These are phyloP conservation scores for Pseudogymnoascus sp. DNA, from an alignment of 2,329 filamentous ascomycete genomes.

Conservation along the genomic window DNA sequence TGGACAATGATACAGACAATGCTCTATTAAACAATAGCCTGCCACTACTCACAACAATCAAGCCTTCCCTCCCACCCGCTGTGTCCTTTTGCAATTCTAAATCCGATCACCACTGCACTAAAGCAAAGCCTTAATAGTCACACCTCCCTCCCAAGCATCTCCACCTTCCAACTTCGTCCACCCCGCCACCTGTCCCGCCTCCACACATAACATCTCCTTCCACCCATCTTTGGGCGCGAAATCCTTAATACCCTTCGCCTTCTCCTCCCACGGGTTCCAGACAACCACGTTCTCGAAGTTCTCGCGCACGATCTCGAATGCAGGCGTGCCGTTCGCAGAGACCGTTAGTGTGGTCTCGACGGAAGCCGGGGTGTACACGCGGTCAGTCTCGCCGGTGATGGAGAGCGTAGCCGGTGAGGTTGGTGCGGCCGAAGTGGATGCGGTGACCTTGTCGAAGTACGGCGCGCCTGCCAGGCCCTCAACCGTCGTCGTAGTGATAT, in stretches of 20 bases:
- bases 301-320: slow-evolving; percentile 70
- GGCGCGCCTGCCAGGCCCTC: slow-evolving; percentile 66
- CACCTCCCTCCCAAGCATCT: slow-evolving; percentile 54
- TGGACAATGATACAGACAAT: slow-evolving; percentile 4
- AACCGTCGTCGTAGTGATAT: slow-evolving; percentile 66
- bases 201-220: slow-evolving; percentile 89
- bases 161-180: slow-evolving; percentile 83
- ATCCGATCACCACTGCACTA: not conserved
- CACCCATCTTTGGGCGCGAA: slow-evolving; percentile 85
- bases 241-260: slow-evolving; percentile 72
- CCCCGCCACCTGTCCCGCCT: slow-evolving; percentile 72
- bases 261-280: slow-evolving; percentile 94
- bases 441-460: slow-evolving; percentile 79
- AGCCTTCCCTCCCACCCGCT: not conserved
- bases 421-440: slow-evolving; percentile 43
- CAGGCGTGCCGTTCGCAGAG: slow-evolving; percentile 50
- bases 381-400: slow-evolving; percentile 70
- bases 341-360: slow-evolving; percentile 54
- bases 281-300: slow-evolving; percentile 83
- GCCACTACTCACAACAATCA: not conserved
- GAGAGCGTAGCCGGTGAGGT: slow-evolving; percentile 47
- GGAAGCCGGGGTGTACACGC: slow-evolving; percentile 68
- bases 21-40: slow-evolving; percentile 3
- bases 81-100: not conserved
- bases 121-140: slow-evolving; percentile 37